Percentiles rank a stretch among this genome's conserved stretches.
Conservation (phyloP, 371 early-diverging fungal species). For the Choanephora cucurbitarum region DNA sequence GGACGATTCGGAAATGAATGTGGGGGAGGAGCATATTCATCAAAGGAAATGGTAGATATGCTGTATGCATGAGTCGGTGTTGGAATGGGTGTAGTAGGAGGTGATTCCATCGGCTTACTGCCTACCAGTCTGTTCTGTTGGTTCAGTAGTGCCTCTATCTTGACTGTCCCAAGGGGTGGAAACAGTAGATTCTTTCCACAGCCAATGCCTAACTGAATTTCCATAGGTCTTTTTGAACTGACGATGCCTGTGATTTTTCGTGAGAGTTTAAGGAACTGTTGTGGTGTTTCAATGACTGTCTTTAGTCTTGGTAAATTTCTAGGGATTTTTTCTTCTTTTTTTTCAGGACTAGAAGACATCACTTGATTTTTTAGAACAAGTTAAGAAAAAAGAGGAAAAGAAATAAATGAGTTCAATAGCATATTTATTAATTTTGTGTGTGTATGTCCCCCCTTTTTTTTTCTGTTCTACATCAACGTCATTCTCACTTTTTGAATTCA, state of each 20-base stretch:
- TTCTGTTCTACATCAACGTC: too few relatives aligned
- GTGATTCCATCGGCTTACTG: too few relatives aligned
- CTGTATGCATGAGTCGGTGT: not conserved
- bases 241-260: conserved; percentile 20
- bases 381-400: not conserved
- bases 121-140: not conserved
- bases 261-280: conserved; percentile 28
- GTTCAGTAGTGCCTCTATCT: not conserved
- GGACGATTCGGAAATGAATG: not conserved
- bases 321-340: too few relatives aligned
- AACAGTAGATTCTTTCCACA: conserved; percentile 23
- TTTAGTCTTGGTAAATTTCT: not conserved
- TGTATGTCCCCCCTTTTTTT: too few relatives aligned
- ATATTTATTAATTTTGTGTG: not conserved
- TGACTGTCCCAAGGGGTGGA: not conserved
- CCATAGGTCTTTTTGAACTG: conserved; percentile 27
- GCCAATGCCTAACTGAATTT: conserved; percentile 32
- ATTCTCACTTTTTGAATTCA: too few relatives aligned
- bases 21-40: not conserved
- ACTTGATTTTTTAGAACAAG: not conserved
- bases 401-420: not conserved
- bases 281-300: conserved; percentile 7
- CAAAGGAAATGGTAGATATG: not conserved
- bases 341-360: conserved; percentile 11
- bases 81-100: too few relatives aligned